Base-by-base conservation (phyloP, 257 asterid genomes). In the Craterostigma plantagineum region DNA sequence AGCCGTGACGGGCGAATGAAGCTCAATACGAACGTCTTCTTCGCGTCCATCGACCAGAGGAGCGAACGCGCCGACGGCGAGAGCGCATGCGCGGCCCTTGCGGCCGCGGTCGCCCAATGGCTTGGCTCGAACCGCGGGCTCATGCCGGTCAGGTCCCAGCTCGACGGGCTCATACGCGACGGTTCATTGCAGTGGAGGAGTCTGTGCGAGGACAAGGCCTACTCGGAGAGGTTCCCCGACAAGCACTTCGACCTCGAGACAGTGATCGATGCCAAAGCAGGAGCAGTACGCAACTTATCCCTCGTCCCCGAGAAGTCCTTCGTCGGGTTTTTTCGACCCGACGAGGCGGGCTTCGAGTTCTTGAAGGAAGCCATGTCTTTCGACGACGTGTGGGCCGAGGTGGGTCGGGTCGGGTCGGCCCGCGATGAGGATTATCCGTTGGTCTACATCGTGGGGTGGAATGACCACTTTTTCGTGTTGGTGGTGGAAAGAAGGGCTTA, bases 171-270 rank as follows among this genome's bases (percentile, higher is more conserved):
- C 51, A 83, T 83, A 51, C 80, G 81, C 7, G 95, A 83, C 56
- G 95, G 95, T 34, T 83, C 95, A 1, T 52, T 64, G 17, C 80
- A 83, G 54, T 83, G 95, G 95, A 79, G 95, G 51, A 79, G 71
- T 39, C 92, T 83, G 11, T 83, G 95, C 16, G 83, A 69, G 39
- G 66, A 79, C 7, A 70, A 63, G 42, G 57, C 55, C 8, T 79
- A 73, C 39, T 52, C 13, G 46, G 86, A 65, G 38, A 61, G 64
- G 17, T 83, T 83, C 57, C 83, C 91, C 0, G 95, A 83, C 69
- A 83, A 73, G 61, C 95, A 83, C 70, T 83, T 83, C 23, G 95
- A 83, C 45, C 92, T 83, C 0, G 95, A 83, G 50, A 79, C 95
- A 0, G 77, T 83, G 37, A 53, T 83, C 18, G 69, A 64, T 59